Conservation (phyloP, 2,329 filamentous ascomycete genomes). For the Phaeosphaeriaceae sp. region DNA sequence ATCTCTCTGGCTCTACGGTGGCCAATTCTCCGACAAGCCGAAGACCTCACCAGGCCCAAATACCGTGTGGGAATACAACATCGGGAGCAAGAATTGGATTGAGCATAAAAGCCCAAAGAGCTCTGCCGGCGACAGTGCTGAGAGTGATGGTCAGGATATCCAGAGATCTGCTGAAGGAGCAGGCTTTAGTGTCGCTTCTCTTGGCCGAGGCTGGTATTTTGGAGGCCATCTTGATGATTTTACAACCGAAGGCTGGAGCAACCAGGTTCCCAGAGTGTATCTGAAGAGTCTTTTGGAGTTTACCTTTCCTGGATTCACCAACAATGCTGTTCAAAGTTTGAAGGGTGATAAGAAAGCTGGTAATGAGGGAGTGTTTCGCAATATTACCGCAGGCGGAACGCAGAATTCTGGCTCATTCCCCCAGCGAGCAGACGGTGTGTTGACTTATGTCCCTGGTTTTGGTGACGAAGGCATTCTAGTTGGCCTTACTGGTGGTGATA, state of each 20-base stretch:
- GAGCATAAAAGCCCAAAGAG: slow-evolving; percentile 68
- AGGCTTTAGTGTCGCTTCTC: slow-evolving; percentile 70
- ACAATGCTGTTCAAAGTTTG: slow-evolving; percentile 66
- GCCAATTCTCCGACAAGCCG: slow-evolving; percentile 72
- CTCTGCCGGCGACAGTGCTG: slow-evolving; percentile 67
- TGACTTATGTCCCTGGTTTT: slow-evolving; percentile 79
- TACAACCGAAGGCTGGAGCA: slow-evolving; percentile 71
- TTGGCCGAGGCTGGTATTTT: slow-evolving; percentile 79
- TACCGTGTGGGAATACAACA: slow-evolving; percentile 74
- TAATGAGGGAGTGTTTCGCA: slow-evolving; percentile 69
- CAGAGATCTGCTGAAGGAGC: slow-evolving; percentile 77
- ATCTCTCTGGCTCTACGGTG: slow-evolving; percentile 75
- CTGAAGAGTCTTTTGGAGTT: slow-evolving; percentile 77
- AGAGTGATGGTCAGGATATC: slow-evolving; percentile 61
- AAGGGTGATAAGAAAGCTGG: slow-evolving; percentile 63
- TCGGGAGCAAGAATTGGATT: slow-evolving; percentile 65
- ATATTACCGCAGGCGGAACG: slow-evolving; percentile 74
- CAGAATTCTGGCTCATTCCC: slow-evolving; percentile 72
- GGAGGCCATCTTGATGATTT: slow-evolving; percentile 74
- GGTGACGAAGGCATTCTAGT: slow-evolving; percentile 77
- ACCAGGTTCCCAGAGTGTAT: slow-evolving; percentile 68
- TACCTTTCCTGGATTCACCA: slow-evolving; percentile 73
- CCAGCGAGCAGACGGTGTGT: slow-evolving; percentile 73
- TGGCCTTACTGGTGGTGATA: slow-evolving; percentile 76
- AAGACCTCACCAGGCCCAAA: slow-evolving; percentile 62